Percentiles rank a stretch among this genome's conserved stretches.
phyloP scores from a whole-genome alignment of 2,329 filamentous ascomycete species.

The Arthrobotrys conoides region DNA sequence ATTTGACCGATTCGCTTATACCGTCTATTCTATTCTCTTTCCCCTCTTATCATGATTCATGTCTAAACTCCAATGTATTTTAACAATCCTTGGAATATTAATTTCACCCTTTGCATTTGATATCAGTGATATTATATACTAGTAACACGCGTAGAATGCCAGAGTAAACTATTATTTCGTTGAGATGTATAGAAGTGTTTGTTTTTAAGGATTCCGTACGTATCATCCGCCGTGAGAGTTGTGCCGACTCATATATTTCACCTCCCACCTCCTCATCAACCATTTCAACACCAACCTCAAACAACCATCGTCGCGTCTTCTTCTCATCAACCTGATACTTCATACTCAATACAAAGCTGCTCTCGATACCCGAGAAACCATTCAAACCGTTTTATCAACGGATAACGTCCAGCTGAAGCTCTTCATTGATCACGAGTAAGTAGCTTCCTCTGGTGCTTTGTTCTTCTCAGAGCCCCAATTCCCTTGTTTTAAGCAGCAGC shows the following conservation, averaged over 20 bases:
- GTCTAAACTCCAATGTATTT: neutral
- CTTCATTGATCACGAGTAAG: conserved; percentile 1
- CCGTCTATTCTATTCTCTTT: neutral
- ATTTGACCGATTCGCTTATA: neutral
- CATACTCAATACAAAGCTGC: neutral
- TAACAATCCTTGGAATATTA: neutral
- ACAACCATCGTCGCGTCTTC: neutral
- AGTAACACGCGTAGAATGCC: too few relatives aligned
- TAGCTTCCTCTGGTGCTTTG: neutral
- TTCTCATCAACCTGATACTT: neutral
- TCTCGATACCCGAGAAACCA: neutral
- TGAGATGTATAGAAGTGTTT: neutral
- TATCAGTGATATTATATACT: too few relatives aligned
- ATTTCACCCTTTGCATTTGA: too few relatives aligned
- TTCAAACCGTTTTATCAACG: neutral
- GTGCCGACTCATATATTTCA: neutral
- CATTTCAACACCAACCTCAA: neutral
- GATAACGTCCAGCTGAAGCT: neutral
- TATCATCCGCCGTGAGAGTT: neutral
- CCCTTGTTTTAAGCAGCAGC: too few relatives aligned
- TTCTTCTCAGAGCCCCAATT: neutral
- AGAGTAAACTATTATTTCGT: too few relatives aligned
- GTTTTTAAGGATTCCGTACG: neutral
- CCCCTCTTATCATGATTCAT: neutral
- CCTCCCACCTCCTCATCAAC: neutral